phyloP scores from a whole-genome alignment of 495 filamentous ascomycete genomes.

The Neurospora sp. region DNA sequence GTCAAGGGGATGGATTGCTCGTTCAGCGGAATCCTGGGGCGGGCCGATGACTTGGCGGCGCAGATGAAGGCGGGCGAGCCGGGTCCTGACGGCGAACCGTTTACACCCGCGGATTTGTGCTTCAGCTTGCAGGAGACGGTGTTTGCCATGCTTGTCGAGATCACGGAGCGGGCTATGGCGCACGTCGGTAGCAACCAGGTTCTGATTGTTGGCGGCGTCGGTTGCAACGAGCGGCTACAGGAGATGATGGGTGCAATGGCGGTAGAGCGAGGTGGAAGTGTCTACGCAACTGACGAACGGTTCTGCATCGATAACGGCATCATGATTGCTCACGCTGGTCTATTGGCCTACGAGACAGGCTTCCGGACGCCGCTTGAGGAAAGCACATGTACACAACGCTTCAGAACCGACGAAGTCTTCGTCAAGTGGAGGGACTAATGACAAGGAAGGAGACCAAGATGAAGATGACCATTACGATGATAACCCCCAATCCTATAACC shows the following conservation, averaged over 20 bases:
- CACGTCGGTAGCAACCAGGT: slow-evolving; percentile 88
- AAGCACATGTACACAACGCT: slow-evolving; percentile 85
- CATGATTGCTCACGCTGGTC: slow-evolving; percentile 96
- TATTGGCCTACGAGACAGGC: slow-evolving; percentile 73
- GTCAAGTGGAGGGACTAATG: slow-evolving; percentile 81
- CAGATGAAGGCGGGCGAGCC: slow-evolving; percentile 43
- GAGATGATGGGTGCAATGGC: slow-evolving; percentile 99
- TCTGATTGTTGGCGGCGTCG: slow-evolving; percentile 92
- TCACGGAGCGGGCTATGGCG: slow-evolving; percentile 96
- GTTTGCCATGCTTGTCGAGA: slow-evolving; percentile 95
- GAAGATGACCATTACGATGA: not conserved
- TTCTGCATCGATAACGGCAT: slow-evolving; percentile 99
- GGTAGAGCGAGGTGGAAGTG: slow-evolving; percentile 74
- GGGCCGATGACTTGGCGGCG: slow-evolving; percentile 66
- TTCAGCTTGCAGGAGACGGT: slow-evolving; percentile 93
- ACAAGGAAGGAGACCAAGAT: not conserved
- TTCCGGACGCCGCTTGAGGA: slow-evolving; percentile 68
- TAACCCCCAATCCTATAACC: not conserved
- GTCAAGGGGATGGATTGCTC: slow-evolving; percentile 99
- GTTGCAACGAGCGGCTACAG: slow-evolving; percentile 92
- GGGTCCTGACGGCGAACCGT: slow-evolving; percentile 28
- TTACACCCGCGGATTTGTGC: slow-evolving; percentile 83
- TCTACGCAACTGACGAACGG: slow-evolving; percentile 91
- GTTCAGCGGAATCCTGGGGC: slow-evolving; percentile 82
- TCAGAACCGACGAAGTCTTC: slow-evolving; percentile 88